Evolutionary conservation across 495 filamentous ascomycete species (phyloP).

Genomic region (Gamarada debralockiae): DNA sequence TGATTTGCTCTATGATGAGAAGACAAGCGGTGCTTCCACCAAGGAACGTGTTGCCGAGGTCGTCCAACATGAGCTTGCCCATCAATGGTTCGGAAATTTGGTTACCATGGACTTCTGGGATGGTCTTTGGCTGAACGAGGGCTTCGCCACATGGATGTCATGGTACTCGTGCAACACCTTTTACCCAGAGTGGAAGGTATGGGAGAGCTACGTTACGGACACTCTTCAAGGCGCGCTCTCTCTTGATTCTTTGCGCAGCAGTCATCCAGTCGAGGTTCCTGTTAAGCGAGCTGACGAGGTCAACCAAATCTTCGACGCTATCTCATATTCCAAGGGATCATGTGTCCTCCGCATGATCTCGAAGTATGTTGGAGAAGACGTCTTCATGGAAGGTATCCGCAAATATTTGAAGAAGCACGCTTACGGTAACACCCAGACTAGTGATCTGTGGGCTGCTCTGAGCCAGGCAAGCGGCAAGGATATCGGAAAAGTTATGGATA

Average conservation of each 20-base stretch:
- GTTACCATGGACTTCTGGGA: constrained; percentile 99
- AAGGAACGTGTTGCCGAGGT: constrained; percentile 90
- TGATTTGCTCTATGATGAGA: constrained; percentile 85
- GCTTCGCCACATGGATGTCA: constrained; percentile 86
- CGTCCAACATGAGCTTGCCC: constrained; percentile 94
- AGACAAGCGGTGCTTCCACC: constrained; percentile 76
- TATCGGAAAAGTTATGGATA: constrained; percentile 73
- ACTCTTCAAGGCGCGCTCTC: constrained; percentile 81
- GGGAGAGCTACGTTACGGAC: constrained; percentile 88
- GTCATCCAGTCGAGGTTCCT: constrained; percentile 73
- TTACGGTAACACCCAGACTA: constrained; percentile 78
- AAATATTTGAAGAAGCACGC: constrained; percentile 93
- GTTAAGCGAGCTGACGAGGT: constrained; percentile 94
- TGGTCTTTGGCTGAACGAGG: constrained; percentile 96
- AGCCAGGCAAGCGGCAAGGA: constrained; percentile 88
- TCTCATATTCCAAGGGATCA: constrained; percentile 95
- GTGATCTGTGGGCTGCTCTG: constrained; percentile 86
- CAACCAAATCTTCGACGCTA: constrained; percentile 98
- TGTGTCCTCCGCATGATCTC: constrained; percentile 97
- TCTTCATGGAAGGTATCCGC: constrained; percentile 88
- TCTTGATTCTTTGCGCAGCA: constrained; percentile 86
- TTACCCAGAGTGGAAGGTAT: constrained; percentile 97
- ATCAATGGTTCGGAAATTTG: constrained; percentile 98
- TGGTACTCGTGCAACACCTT: constrained; percentile 73
- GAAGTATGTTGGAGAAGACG: constrained; percentile 86